Conservation (phyloP, 768 basidiomycete species). For the Leccinellum luteum region DNA sequence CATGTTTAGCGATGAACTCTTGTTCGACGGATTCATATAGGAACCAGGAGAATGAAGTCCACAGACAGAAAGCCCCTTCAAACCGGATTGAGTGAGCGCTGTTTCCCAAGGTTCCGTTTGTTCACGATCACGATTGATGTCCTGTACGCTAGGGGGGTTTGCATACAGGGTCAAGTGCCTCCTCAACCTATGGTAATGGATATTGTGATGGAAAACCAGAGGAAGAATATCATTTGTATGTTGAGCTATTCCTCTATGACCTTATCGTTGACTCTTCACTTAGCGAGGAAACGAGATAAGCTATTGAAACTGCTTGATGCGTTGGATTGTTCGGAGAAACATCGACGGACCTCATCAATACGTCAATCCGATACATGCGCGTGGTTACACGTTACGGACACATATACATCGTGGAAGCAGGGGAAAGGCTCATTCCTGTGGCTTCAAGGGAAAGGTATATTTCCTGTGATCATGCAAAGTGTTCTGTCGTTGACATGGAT, state of each 20-base stretch:
- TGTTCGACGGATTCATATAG: neutral
- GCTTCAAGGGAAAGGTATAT: constrained; percentile 19
- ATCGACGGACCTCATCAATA: neutral
- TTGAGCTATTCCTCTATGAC: neutral
- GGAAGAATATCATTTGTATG: constrained; percentile 4
- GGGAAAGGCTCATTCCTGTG: constrained; percentile 8
- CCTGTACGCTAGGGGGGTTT: neutral
- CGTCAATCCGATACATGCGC: constrained; percentile 13
- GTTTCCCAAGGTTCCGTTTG: fast-evolving
- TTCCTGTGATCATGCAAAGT: neutral
- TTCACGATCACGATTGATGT: neutral
- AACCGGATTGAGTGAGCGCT: neutral
- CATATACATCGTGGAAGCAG: constrained; percentile 6
- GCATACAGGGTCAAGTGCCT: neutral
- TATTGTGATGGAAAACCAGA: neutral
- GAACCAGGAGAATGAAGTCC: neutral
- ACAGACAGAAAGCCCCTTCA: neutral
- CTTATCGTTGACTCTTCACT: neutral
- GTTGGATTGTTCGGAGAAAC: constrained; percentile 1
- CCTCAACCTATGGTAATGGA: neutral
- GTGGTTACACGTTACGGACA: constrained; percentile 6
- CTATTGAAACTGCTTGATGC: neutral
- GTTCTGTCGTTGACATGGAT: neutral
- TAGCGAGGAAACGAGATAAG: constrained; percentile 1
- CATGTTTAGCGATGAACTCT: neutral